Evolutionary conservation across 1,284 basidiomycete genomes (phyloP), one percentile per base, ranked within the genome.

Genomic region (Fomes fomentarius): DNA sequence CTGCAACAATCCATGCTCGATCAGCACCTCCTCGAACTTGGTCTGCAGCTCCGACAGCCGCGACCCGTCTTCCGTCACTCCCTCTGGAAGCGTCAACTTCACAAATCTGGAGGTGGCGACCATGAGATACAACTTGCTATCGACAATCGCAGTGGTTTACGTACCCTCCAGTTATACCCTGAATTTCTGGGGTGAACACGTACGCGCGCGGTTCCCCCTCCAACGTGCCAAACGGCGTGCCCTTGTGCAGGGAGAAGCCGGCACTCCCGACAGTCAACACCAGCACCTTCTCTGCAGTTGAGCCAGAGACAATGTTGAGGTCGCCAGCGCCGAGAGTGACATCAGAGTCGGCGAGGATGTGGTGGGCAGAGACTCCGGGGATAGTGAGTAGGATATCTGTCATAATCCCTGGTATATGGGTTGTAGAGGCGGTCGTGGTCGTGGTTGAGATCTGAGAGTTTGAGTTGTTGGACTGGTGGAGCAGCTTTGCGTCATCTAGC

Each of bases 171-270:
- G 26, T 38, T 4, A 57, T 52, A 0, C 61, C 60, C 1, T 62
- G 65, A 8, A 66, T 63, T 56, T 67, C 63, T 0, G 69, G 68
- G 10, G 50, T 55, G 51, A 71, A 71, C 19, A 69, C 54, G 47
- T 71, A 71, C 19, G 61, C 56, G 17, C 65, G 33, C 21, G 57
- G 37, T 40, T 68, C 60, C 21, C 60, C 61, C 14, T 62, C 63
- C 12, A 69, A 45, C 7, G 69, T 71, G 2, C 69, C 69, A 46
- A 70, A 69, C 17, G 57, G 38, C 2, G 64, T 67, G 4, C 48
- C 56, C 49, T 58, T 59, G 43, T 59, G 56, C 35, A 71, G 54
- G 12, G 64, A 54, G 45, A 71, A 71, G 2, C 61, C 66, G 0
- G 67, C 65, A 5, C 59, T 61, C 3, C 67, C 69, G 33, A 69